Conservation (phyloP, 1,284 basidiomycete genomes). For the Fomitopsis schrenkii region DNA sequence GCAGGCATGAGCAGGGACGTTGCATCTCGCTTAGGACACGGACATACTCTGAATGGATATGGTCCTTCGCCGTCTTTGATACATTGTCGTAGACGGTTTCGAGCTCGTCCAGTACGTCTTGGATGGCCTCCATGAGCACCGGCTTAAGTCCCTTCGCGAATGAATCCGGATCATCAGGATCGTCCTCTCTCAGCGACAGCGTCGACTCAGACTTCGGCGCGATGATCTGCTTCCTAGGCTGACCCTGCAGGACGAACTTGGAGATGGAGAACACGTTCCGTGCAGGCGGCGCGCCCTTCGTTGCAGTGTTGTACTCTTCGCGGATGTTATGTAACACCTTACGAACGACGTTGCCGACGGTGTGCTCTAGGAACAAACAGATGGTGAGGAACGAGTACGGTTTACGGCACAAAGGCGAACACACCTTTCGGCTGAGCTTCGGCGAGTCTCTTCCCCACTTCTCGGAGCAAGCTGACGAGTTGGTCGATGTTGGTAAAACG, state of each 20-base stretch:
- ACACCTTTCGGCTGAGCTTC: conserved; percentile 92
- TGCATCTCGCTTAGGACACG: background rate
- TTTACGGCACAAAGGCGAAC: conserved; percentile 11
- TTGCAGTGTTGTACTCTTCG: conserved; percentile 84
- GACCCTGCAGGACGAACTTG: conserved; percentile 74
- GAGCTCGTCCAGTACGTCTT: conserved; percentile 92
- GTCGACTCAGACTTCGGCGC: conserved; percentile 49
- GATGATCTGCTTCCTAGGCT: conserved; percentile 57
- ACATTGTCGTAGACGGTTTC: conserved; percentile 96
- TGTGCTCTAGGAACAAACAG: conserved; percentile 61
- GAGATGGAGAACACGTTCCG: conserved; percentile 62
- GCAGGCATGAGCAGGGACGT: background rate
- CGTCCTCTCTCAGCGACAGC: conserved; percentile 57
- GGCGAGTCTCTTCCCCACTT: conserved; percentile 76
- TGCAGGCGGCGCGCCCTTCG: conserved; percentile 36
- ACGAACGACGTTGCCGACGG: conserved; percentile 91
- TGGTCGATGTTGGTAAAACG: conserved; percentile 87
- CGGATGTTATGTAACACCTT: conserved; percentile 89
- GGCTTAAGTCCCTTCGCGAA: conserved; percentile 71
- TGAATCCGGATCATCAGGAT: conserved; percentile 69
- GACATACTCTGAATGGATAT: conserved; percentile 92
- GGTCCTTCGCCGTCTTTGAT: conserved; percentile 91
- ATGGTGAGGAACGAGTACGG: conserved; percentile 1
- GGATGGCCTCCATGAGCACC: conserved; percentile 86
- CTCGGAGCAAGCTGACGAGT: conserved; percentile 76